Conservation (phyloP, 2,329 filamentous ascomycete genomes). For the Colletotrichum salicis region DNA sequence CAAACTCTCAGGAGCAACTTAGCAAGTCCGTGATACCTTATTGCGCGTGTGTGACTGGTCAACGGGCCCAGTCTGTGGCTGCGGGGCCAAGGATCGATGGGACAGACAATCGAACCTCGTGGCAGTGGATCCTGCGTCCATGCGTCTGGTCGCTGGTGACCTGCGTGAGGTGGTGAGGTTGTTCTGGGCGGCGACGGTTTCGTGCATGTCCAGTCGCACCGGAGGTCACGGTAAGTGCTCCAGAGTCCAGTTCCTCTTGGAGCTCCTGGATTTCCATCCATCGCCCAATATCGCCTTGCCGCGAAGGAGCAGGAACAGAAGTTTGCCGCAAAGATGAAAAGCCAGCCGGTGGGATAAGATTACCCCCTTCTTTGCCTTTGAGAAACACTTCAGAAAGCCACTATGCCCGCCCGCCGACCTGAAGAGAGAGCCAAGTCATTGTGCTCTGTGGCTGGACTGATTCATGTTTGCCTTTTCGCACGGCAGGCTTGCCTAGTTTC, state of each 20-base stretch:
- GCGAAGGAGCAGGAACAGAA: neutral
- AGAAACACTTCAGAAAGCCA: neutral
- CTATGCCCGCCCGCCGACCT: neutral
- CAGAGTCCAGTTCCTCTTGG: neutral
- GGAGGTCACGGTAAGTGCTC: neutral
- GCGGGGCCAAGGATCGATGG: neutral
- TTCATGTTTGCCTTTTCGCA: slow-evolving; percentile 24
- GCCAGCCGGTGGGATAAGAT: neutral
- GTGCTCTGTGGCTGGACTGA: slow-evolving; percentile 8
- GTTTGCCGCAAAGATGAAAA: neutral
- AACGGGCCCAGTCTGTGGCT: neutral
- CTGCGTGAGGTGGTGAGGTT: neutral
- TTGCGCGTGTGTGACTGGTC: neutral
- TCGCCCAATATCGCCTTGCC: neutral
- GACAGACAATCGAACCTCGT: slow-evolving; percentile 17
- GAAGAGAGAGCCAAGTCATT: neutral
- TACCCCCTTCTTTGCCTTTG: neutral
- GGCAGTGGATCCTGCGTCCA: neutral
- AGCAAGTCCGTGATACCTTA: neutral
- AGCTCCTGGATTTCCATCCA: neutral
- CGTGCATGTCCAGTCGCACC: slow-evolving; percentile 21
- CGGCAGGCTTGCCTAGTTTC: slow-evolving; percentile 6
- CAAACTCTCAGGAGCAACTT: neutral
- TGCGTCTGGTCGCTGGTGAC: no score
- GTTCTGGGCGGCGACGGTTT: slow-evolving; percentile 6